Conservation (phyloP, 2,329 filamentous ascomycete species). For the Fusarium nanum region DNA sequence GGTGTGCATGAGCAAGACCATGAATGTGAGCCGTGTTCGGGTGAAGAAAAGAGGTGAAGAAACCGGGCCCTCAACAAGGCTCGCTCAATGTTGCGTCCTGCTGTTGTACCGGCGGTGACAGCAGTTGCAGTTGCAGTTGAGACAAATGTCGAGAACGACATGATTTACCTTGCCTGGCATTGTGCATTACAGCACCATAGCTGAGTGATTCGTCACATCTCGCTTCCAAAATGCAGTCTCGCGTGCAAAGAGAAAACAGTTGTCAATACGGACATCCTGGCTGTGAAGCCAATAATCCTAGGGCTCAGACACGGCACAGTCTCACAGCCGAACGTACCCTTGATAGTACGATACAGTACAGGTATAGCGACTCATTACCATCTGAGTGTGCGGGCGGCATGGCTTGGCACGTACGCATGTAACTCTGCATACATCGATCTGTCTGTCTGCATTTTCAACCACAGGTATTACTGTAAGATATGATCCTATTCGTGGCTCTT, state of each 20-base stretch:
- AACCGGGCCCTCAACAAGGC: conserved; percentile 13
- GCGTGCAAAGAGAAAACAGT: conserved; percentile 28
- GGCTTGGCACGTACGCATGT: conserved; percentile 2
- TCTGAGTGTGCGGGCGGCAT: conserved; percentile 2
- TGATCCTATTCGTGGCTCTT: conserved; percentile 9
- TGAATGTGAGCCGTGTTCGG: conserved; percentile 4
- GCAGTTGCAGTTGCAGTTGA: conserved; percentile 4
- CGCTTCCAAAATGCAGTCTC: conserved; percentile 23
- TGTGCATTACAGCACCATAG: background rate
- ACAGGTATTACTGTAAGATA: background rate
- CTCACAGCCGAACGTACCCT: conserved; percentile 19
- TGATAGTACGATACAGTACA: conserved; percentile 2
- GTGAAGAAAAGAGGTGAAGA: background rate
- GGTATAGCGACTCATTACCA: background rate
- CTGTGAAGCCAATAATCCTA: conserved; percentile 17
- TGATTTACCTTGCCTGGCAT: conserved; percentile 4
- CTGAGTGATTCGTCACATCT: conserved; percentile 38
- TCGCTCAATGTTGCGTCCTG: conserved; percentile 3
- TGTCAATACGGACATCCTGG: conserved; percentile 27
- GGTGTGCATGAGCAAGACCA: conserved; percentile 19
- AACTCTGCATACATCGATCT: conserved; percentile 1
- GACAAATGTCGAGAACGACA: conserved; percentile 18
- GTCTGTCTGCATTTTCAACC: conserved; percentile 12
- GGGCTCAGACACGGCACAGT: conserved; percentile 31
- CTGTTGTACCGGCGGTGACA: conserved; percentile 17